phyloP scores from a whole-genome alignment of 495 filamentous ascomycete species.

The Aspergillus heteromorphus region DNA sequence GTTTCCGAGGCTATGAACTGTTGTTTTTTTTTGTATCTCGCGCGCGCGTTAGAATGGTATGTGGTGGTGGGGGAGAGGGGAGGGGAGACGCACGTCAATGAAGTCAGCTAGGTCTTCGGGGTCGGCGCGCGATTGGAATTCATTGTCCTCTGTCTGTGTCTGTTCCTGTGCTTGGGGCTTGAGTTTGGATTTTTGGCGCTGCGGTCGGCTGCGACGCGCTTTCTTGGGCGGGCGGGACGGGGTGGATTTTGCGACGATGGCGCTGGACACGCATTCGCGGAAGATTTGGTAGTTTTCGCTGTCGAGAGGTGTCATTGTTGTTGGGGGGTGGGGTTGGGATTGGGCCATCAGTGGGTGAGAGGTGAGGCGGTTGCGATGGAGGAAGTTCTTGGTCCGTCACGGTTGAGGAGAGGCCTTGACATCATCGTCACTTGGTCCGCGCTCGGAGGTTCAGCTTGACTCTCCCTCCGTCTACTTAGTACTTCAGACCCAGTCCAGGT shows the following conservation, averaged over 20 bases:
- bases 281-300: constrained; percentile 63
- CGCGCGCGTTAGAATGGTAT: too few species aligned
- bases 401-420: not conserved
- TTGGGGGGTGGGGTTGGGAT: constrained; percentile 11
- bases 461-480: too few species aligned
- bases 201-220: not conserved
- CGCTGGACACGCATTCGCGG: constrained; percentile 58
- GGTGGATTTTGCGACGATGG: constrained; percentile 52
- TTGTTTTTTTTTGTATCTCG: constrained; percentile 5
- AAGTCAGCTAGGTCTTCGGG: constrained; percentile 72
- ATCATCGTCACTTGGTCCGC: not conserved
- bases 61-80: not conserved
- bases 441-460: not conserved
- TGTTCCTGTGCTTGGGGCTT: not conserved
- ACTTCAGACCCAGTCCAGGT: too few species aligned
- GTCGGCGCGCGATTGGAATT: constrained; percentile 26
- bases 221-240: constrained; percentile 25
- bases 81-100: constrained; percentile 44
- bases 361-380: not conserved
- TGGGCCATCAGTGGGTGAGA: not conserved
- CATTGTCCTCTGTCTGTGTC: not conserved
- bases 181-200: not conserved
- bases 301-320: not conserved
- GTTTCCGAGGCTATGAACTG: constrained; percentile 68
- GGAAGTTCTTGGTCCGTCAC: too few species aligned